Conservation (phyloP, 2,329 filamentous ascomycete genomes). For the Diaporthe eres region DNA sequence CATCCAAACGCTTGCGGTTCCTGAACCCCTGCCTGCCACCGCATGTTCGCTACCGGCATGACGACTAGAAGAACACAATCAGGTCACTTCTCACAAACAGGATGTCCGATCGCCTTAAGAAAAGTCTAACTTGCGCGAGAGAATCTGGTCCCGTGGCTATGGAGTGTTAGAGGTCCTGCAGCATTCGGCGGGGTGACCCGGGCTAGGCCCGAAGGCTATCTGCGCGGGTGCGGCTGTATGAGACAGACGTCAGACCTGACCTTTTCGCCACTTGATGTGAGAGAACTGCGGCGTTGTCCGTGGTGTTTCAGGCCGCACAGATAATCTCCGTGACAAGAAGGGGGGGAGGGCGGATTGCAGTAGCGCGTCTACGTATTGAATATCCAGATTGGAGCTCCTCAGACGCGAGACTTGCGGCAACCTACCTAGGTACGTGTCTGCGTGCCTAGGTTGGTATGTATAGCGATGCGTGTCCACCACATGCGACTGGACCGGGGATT, state of each 20-base stretch:
- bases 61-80: neutral
- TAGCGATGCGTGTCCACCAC: neutral
- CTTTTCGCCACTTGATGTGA: neutral
- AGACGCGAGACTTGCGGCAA: no score
- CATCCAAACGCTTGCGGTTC: no score
- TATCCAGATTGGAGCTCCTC: neutral
- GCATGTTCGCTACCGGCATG: neutral
- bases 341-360: no score
- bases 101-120: neutral
- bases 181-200: neutral
- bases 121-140: neutral
- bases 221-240: neutral
- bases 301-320: conserved; percentile 8
- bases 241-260: conserved; percentile 6
- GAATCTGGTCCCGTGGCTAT: neutral
- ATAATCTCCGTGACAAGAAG: neutral
- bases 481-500: conserved; percentile 3
- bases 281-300: neutral
- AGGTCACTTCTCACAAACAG: neutral
- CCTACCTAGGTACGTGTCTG: no score
- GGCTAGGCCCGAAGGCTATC: conserved; percentile 2
- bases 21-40: neutral
- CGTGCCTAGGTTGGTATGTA: no score
- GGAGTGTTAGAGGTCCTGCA: conserved; percentile 18
- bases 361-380: no score